Evolutionary conservation across 2,329 filamentous ascomycete species (phyloP).

Genomic region (Meredithiella fracta): DNA sequence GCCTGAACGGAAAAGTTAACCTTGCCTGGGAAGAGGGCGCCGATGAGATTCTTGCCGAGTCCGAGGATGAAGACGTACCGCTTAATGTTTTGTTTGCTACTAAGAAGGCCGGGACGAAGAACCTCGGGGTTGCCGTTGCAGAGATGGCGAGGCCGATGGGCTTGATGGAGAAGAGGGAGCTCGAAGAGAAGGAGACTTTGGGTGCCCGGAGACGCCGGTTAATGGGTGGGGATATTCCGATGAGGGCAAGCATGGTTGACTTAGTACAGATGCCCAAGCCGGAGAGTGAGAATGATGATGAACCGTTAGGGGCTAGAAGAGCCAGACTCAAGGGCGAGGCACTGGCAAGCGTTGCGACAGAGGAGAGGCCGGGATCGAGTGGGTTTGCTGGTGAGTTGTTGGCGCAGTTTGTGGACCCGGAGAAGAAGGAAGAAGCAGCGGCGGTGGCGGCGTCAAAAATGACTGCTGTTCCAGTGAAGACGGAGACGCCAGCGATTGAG

Average conservation of each 20-base stretch:
- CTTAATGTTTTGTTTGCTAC: conserved; percentile 62
- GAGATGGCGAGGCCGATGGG: conserved; percentile 51
- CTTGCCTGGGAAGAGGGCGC: conserved; percentile 73
- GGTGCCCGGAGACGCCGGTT: conserved; percentile 61
- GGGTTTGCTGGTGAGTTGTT: conserved; percentile 56
- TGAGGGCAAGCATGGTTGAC: conserved; percentile 22
- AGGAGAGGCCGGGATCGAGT: conserved; percentile 41
- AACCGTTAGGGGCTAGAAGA: conserved; percentile 14
- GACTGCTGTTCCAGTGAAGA: conserved; percentile 14
- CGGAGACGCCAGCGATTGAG: conserved; percentile 26
- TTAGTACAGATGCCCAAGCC: not conserved
- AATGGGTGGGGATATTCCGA: conserved; percentile 34
- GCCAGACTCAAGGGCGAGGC: conserved; percentile 18
- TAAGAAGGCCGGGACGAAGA: conserved; percentile 34
- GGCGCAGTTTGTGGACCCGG: conserved; percentile 33
- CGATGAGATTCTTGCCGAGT: conserved; percentile 27
- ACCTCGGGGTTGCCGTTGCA: conserved; percentile 30
- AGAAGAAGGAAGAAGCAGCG: conserved; percentile 21
- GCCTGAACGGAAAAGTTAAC: conserved; percentile 60
- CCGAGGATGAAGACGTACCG: conserved; percentile 71
- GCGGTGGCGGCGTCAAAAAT: conserved; percentile 17
- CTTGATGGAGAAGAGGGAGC: conserved; percentile 61
- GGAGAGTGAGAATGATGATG: conserved; percentile 34
- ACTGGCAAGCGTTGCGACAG: not conserved
- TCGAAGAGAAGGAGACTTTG: conserved; percentile 86